Evolutionary conservation across 768 basidiomycete species (phyloP), one percentile per base, ranked within the genome.

Genomic region (Nidularia pulvinata): DNA sequence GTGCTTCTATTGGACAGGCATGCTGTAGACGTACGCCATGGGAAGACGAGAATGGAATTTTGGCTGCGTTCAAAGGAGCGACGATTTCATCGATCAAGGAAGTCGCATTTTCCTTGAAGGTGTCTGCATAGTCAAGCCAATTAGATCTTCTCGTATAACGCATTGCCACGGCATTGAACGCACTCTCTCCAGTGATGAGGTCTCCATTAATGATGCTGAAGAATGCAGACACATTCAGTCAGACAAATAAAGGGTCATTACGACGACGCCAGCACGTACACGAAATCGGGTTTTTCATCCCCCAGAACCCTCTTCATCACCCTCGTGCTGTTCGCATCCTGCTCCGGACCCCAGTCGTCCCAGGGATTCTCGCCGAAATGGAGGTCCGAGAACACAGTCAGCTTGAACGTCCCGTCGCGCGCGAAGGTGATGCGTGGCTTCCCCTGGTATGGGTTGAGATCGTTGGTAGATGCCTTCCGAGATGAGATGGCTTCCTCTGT

Each of bases 331-430:
- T 87, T 85, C 25, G 70, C 64, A 55, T 91, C 89, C 59, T 91
- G 86, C 57, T 77, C 70, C 16, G 83, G 83, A 0, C 89, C 88
- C 82, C 85, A 86, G 6, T 55, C 65, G 50, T 84, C 84, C 82
- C 84, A 86, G 6, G 87, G 85, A 58, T 88, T 85, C 67, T 91
- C 89, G 30, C 89, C 89, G 55, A 78, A 89, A 61, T 91, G 89
- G 33, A 90, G 66, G 59, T 91, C 89, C 6, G 86, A 88, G 64
- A 91, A 89, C 5, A 89, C 75, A 11, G 83, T 86, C 46, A 91
- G 59, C 66, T 88, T 89, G 76, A 91, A 88, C 1, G 81, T 81
- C 2, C 83, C 84, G 61, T 87, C 79, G 0, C 64, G 33, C 6
- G 73, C 71, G 66, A 90, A 91, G 1, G 73, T 76, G 13, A 90